A percentile compares a stretch with the other conserved stretches of the same genome.
Conservation (phyloP, 225 moss, liverwort and hornwort species). For the Takakia lepidozioides region DNA sequence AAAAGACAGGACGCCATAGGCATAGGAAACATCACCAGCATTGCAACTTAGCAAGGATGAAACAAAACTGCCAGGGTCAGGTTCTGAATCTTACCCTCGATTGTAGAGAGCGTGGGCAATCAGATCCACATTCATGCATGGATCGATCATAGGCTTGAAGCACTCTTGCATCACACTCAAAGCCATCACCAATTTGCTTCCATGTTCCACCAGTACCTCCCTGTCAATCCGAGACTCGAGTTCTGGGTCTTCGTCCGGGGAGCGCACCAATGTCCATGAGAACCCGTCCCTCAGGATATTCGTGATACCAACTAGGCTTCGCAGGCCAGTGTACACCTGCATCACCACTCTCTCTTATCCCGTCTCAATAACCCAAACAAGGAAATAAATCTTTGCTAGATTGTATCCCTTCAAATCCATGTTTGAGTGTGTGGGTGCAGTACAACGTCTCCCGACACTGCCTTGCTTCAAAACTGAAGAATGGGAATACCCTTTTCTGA, state of each 20-base stretch:
- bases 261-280: conserved; percentile 81
- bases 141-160: conserved; percentile 93
- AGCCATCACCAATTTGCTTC: conserved; percentile 85
- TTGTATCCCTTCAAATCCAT: no score
- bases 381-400: no score
- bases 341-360: background rate
- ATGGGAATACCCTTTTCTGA: no score
- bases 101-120: conserved; percentile 81
- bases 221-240: conserved; percentile 34
- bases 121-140: conserved; percentile 80
- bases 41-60: no score
- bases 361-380: no score
- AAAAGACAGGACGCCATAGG: no score
- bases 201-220: conserved; percentile 69
- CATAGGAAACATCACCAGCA: no score
- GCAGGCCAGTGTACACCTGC: conserved; percentile 70
- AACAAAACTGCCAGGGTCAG: no score
- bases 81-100: conserved; percentile 49
- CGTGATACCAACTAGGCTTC: conserved; percentile 62
- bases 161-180: conserved; percentile 94
- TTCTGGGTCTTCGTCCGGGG: conserved; percentile 62
- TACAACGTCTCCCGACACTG: no score
- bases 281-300: conserved; percentile 57
- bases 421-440: no score
- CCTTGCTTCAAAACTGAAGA: no score